A percentile compares a stretch with the other conserved stretches of the same genome.
These are phyloP conservation scores for Plenodomus biglobosus DNA, from an alignment of 2,329 filamentous ascomycete genomes.

Conservation along the genomic window DNA sequence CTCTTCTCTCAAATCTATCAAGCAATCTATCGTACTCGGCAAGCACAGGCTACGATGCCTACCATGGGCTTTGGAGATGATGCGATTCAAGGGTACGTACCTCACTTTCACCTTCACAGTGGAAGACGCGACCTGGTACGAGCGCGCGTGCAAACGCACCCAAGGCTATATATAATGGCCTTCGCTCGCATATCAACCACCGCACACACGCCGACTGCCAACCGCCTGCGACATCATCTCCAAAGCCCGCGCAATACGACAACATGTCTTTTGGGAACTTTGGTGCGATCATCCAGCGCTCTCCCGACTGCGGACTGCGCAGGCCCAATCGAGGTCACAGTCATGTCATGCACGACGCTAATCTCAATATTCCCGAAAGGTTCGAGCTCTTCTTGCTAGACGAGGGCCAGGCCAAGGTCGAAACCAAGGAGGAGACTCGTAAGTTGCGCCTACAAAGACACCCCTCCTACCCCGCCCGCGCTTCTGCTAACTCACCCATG, in stretches of 20 bases:
- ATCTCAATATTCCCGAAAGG: constrained; percentile 52
- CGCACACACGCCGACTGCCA: constrained; percentile 1
- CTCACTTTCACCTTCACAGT: constrained; percentile 2
- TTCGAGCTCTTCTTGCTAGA: constrained; percentile 90
- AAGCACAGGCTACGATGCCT: constrained; percentile 6
- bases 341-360: constrained; percentile 14
- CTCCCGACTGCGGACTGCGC: constrained; percentile 10
- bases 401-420: constrained; percentile 91
- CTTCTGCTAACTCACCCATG: constrained; percentile 2
- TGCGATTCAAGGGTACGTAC: constrained; percentile 5
- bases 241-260: constrained; percentile 1
- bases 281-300: constrained; percentile 14
- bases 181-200: neutral
- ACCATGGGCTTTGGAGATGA: neutral
- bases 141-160: neutral
- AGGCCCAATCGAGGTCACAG: constrained; percentile 2
- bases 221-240: constrained; percentile 1
- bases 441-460: constrained; percentile 45
- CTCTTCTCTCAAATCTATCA: neutral
- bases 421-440: constrained; percentile 87
- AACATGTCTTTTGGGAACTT: constrained; percentile 1
- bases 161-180: neutral
- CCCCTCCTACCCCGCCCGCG: neutral
- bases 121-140: neutral
- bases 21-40: constrained; percentile 1